Base-by-base conservation (phyloP, 345 rosid genomes). In the Theobroma cacao region DNA sequence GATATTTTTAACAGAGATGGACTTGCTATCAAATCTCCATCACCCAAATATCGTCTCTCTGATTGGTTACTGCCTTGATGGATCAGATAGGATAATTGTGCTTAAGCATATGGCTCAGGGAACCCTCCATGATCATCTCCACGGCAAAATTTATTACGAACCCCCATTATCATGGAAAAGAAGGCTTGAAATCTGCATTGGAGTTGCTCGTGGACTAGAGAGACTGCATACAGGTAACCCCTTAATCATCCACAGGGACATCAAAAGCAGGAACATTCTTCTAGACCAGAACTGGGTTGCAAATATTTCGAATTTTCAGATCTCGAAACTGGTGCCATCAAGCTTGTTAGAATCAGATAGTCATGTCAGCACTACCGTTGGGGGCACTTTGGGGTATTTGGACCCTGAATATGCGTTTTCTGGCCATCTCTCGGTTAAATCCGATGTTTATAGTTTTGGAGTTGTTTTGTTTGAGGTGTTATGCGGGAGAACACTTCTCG, bases 361-460 rank as follows among this genome's bases (percentile, higher is more conserved):
- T 76, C 84, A 78, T 73, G 79, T 80, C 20, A 78, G 68, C 71
- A 83, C 82, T 18, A 56, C 28, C 5, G 68, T 85, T 1, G 79
- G 33, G 43, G 87, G 85, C 55, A 82, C 83, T 60, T 4, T 80
- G 0, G 87, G 80, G 24, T 85, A 80, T 66, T 36, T 82, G 22
- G 87, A 85, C 20, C 87, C 87, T 0, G 85, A 85, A 82, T 80
- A 75, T 80, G 48, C 77, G 2, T 7, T 33, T 13, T 79, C 76
- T 47, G 75, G 80, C 60, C 83, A 64, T 56, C 74, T 82, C 72
- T 80, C 85, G 8, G 66, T 63, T 38, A 82, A 85, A 75, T 77
- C 84, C 5, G 85, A 85, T 77, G 88, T 85, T 14, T 85, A 82
- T 77, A 78, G 84, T 11, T 85, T 85, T 11, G 88, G 88, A 3